Percentiles rank a stretch among this genome's conserved stretches.
phyloP scores from a whole-genome alignment of 495 filamentous ascomycete genomes.

The Penicillium robsamsonii region DNA sequence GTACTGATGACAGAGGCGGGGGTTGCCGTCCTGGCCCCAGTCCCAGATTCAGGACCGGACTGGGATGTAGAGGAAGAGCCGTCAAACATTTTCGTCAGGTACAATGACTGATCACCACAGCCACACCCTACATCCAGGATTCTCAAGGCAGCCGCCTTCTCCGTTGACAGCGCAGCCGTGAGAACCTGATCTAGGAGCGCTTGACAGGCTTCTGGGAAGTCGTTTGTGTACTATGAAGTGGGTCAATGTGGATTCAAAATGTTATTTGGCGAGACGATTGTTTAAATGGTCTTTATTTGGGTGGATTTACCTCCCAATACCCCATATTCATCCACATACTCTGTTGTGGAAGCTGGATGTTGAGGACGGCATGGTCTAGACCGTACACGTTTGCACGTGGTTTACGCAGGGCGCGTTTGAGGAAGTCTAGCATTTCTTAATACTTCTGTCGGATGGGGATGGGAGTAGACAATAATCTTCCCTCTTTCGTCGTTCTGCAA shows the following conservation, averaged over 20 bases:
- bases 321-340: conserved; percentile 47
- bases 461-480: background rate
- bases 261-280: too few relatives aligned
- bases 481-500: background rate
- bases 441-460: background rate
- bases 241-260: background rate
- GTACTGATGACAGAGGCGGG: background rate
- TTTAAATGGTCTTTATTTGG: background rate
- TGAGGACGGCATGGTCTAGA: conserved; percentile 38
- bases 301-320: conserved; percentile 34
- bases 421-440: conserved; percentile 6
- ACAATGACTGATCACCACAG: conserved; percentile 48
- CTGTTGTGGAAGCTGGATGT: conserved; percentile 28
- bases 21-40: background rate
- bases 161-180: conserved; percentile 28
- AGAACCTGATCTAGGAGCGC: conserved; percentile 45
- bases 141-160: conserved; percentile 18
- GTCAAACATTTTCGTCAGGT: conserved; percentile 16
- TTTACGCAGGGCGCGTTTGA: conserved; percentile 8
- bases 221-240: conserved; percentile 20
- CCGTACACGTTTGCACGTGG: conserved; percentile 21
- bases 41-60: background rate
- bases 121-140: conserved; percentile 51
- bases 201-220: conserved; percentile 41
- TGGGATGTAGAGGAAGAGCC: background rate